These are phyloP conservation scores for Trypanosoma caninum DNA, from an alignment of 208 protist species.

Conservation along the genomic window DNA sequence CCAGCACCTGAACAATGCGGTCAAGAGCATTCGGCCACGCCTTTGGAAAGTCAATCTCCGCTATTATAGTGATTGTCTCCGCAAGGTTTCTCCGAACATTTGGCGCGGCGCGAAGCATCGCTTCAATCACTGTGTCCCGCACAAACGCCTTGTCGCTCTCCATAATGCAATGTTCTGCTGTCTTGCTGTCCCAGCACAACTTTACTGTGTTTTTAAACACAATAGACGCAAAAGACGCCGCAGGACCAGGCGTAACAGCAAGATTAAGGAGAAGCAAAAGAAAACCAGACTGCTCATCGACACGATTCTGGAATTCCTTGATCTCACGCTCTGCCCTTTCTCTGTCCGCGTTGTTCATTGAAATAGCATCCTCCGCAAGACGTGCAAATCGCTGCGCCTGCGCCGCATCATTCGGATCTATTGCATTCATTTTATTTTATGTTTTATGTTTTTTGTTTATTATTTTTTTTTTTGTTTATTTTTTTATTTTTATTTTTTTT, in stretches of 20 bases:
- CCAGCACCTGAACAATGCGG: slow-evolving; percentile 53
- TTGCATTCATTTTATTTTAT: slow-evolving; percentile 39
- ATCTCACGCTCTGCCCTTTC: slow-evolving; percentile 55
- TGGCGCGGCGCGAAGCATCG: slow-evolving; percentile 52
- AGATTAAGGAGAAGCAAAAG: slow-evolving; percentile 55
- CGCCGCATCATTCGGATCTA: slow-evolving; percentile 44
- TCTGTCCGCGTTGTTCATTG: slow-evolving; percentile 44
- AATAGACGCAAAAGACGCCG: slow-evolving; percentile 65
- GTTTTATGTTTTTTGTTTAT: slow-evolving; percentile 1
- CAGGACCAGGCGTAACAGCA: slow-evolving; percentile 22
- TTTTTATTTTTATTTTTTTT: not conserved
- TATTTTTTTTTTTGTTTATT: slow-evolving; percentile 1
- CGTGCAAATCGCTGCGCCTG: slow-evolving; percentile 29
- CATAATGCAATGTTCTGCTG: slow-evolving; percentile 75
- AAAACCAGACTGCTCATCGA: slow-evolving; percentile 72
- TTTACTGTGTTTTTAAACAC: slow-evolving; percentile 88
- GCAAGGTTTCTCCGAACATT: slow-evolving; percentile 85
- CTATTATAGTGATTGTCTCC: slow-evolving; percentile 88
- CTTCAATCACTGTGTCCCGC: slow-evolving; percentile 45
- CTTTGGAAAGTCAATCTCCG: slow-evolving; percentile 89
- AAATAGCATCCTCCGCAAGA: slow-evolving; percentile 39
- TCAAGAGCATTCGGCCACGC: slow-evolving; percentile 83
- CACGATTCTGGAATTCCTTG: slow-evolving; percentile 50
- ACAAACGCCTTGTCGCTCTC: slow-evolving; percentile 65
- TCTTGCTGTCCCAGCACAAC: slow-evolving; percentile 68